Conservation (phyloP, 345 rosid genomes). For the Eucalyptus dawsonii region DNA sequence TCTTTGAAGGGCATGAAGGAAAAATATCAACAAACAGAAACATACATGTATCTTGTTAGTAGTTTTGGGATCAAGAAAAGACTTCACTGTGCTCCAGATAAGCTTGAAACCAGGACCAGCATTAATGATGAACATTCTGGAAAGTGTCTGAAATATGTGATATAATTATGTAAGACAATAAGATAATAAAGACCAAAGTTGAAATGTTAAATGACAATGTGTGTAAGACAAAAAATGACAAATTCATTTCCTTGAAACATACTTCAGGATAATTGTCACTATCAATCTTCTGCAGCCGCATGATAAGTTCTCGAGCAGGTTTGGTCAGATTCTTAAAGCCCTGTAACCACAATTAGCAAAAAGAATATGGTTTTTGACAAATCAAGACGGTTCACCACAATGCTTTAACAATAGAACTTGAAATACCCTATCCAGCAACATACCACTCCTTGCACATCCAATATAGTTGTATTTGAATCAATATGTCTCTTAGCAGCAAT, state of each 20-base stretch:
- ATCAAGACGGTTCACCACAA: not conserved
- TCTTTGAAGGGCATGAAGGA: not conserved
- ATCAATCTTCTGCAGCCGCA: constrained; percentile 82
- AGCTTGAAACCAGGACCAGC: constrained; percentile 87
- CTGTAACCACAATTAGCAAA: constrained; percentile 9
- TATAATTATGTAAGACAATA: not conserved
- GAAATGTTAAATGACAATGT: not conserved
- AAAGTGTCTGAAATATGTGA: constrained; percentile 50
- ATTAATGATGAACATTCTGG: constrained; percentile 76
- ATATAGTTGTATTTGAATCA: constrained; percentile 82
- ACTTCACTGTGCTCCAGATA: constrained; percentile 59
- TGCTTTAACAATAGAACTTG: not conserved
- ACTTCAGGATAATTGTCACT: constrained; percentile 95
- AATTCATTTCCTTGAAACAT: not conserved
- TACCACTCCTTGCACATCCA: constrained; percentile 97
- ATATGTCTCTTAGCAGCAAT: constrained; percentile 86
- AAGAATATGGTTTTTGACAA: not conserved
- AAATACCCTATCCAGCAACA: not conserved
- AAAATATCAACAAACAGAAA: not conserved
- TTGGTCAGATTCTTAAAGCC: constrained; percentile 67
- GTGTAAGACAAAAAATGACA: not conserved
- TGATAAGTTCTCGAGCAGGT: constrained; percentile 75
- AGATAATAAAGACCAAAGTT: not conserved
- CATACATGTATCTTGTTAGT: constrained; percentile 76
- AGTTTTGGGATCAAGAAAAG: constrained; percentile 88